Evolutionary conservation across 352 stramenopile genomes (phyloP).

Genomic region (Saprolegnia parasitica): DNA sequence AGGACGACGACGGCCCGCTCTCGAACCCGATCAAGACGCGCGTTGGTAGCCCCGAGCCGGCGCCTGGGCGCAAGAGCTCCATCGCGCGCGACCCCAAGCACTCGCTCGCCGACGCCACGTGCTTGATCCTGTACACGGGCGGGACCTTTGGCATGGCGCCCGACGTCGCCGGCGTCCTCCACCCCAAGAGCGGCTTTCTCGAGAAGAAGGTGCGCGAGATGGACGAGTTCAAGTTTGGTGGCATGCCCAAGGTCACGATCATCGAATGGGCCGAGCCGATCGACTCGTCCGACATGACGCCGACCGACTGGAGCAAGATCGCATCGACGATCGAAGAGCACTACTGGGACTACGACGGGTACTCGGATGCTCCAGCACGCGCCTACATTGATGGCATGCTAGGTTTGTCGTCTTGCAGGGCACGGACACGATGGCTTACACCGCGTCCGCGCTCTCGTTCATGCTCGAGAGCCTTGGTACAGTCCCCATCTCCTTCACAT

Average conservation of each 20-base stretch:
- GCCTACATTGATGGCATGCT: constrained; percentile 20
- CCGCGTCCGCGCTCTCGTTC: constrained; percentile 92
- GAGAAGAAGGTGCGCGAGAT: constrained; percentile 83
- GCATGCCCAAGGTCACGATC: constrained; percentile 74
- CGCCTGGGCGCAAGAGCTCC: constrained; percentile 13
- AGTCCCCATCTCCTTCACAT: neutral
- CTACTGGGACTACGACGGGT: constrained; percentile 93
- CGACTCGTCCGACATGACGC: constrained; percentile 87
- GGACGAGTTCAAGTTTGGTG: constrained; percentile 79
- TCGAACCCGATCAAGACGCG: neutral
- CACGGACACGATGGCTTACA: constrained; percentile 98
- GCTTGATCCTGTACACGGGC: constrained; percentile 87
- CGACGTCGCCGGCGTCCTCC: constrained; percentile 64
- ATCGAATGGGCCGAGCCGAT: constrained; percentile 79
- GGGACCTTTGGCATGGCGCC: constrained; percentile 90
- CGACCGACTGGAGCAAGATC: constrained; percentile 89
- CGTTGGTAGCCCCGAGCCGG: neutral
- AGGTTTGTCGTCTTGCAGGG: constrained; percentile 96
- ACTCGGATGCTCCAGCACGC: neutral
- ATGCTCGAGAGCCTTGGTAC: constrained; percentile 93
- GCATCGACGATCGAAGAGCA: constrained; percentile 91
- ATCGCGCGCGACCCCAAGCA: neutral
- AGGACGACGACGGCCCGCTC: neutral
- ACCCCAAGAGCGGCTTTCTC: constrained; percentile 83
- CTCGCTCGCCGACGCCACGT: constrained; percentile 43